Evolutionary conservation across 805 yeast species (phyloP), one percentile per base, ranked within the genome.

Genomic region (Candida caryicola): DNA sequence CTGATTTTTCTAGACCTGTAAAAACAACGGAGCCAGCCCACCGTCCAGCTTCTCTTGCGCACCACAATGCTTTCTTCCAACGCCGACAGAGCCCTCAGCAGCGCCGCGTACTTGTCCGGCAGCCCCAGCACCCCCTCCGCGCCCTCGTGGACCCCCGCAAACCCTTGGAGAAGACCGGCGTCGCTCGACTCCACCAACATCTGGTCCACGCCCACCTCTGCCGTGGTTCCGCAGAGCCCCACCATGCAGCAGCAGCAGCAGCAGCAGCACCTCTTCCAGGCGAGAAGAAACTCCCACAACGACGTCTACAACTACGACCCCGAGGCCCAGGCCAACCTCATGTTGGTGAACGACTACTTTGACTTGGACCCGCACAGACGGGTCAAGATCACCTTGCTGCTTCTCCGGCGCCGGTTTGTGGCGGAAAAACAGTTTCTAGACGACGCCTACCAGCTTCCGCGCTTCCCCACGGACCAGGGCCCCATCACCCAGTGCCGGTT

Each of bases 351-450:
- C 34, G 62, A 56, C 15, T 69, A 69, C 46, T 69, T 69, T 47
- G 57, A 60, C 23, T 37, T 36, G 4, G 74, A 69, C 43, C 59
- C 64, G 5, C 71, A 66, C 46, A 54, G 60, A 39, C 47, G 73
- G 23, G 72, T 69, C 7, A 55, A 60, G 33, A 66, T 66, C n/a
- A 63, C 64, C 3, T 39, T 55, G 17, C 45, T 42, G 19, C 52
- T 57, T 31, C 46, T 67, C 28, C 47, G 52, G 23, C 59, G 58
- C 26, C 50, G 61, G 12, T 63, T 50, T 39, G 47, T 46, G 27
- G 61, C 54, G 26, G 70, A 64, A 37, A 60, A 53, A 35, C 50
- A 51, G 39, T 57, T 47, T 44, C 48, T 61, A 32, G 38, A 51
- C 17, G 64, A 62, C 28, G 46, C 54, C 33, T 55, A 53, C 44